Evolutionary conservation across 805 yeast species (phyloP), one percentile per base, ranked within the genome.

Genomic region (Suhomyces pyralidae): DNA sequence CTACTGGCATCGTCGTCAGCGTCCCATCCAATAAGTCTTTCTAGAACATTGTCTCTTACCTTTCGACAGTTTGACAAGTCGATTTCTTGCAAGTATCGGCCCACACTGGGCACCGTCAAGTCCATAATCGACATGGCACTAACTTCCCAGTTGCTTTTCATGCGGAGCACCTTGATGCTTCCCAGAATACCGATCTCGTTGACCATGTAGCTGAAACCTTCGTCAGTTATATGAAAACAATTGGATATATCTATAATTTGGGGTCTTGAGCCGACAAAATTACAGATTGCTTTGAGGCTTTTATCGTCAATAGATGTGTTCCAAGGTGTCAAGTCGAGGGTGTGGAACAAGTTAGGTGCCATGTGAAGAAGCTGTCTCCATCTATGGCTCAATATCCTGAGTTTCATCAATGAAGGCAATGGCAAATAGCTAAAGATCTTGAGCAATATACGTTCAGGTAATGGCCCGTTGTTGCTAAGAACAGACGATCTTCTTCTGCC

Each of bases 101-200:
- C 91, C 30, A 86, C 83, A 58, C 81, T 76, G 0, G 86, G 85
- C 1, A 81, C 83, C 1, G 90, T 80, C 42, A 87, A 67, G 64
- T 88, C 93, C 90, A 87, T 85, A 28, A 87, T 85, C 2, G 92
- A 88, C 89, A 86, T 84, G 2, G 90, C 89, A 54, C 85, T 81
- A 7, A 88, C 82, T 58, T 85, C 89, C 93, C 93, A 87, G 46
- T 81, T 85, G 14, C 88, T 82, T 55, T 74, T 76, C 90, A 87
- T 85, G 54, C 76, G 78, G 48, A 88, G 69, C 8, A 69, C 67
- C 50, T 74, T 72, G 45, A 88, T 78, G 30, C 76, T 74, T 3
- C 90, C 90, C 40, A 82, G 64, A 58, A 85, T 82, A 1, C 91
- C 91, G 51, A 86, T 77, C 58, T 86, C 88, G 59, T 83, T 85